Conservation (phyloP, 768 basidiomycete genomes). For the Kwoniella heveanensis region DNA sequence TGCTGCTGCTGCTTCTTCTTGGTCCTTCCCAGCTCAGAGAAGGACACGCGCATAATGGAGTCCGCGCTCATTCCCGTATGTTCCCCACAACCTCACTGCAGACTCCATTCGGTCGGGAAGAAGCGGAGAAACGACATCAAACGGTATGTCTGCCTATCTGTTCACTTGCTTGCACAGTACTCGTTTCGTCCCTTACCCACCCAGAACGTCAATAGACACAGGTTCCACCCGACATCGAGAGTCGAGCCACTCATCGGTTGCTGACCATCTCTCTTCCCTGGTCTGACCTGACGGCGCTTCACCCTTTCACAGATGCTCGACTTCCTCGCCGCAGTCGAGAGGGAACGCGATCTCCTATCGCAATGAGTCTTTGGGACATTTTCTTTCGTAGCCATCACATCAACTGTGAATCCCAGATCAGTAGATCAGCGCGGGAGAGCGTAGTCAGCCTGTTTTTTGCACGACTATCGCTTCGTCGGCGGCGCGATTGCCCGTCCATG, state of each 20-base stretch:
- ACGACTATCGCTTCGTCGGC: too few relatives aligned
- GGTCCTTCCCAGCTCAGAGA: background rate
- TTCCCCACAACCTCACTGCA: slow-evolving; percentile 12
- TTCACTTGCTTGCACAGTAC: too few relatives aligned
- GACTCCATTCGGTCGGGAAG: slow-evolving; percentile 68
- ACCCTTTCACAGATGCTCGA: slow-evolving; percentile 62
- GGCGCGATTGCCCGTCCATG: too few relatives aligned
- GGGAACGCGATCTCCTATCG: slow-evolving; percentile 33
- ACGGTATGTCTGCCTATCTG: slow-evolving; percentile 61
- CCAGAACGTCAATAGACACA: too few relatives aligned
- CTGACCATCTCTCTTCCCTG: background rate
- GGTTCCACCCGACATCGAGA: background rate
- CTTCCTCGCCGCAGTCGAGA: slow-evolving; percentile 63
- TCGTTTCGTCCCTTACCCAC: too few relatives aligned
- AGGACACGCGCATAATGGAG: background rate
- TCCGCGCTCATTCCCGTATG: background rate
- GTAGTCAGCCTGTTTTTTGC: too few relatives aligned
- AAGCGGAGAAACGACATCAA: slow-evolving; percentile 73
- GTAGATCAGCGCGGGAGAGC: too few relatives aligned
- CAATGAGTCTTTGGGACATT: too few relatives aligned
- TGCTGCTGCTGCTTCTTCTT: too few relatives aligned
- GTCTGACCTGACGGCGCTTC: background rate
- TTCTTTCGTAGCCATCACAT: too few relatives aligned
- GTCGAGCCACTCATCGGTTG: background rate
- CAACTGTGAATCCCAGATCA: too few relatives aligned